Evolutionary conservation across 352 stramenopile species (phyloP).

Genomic region (Phytophthora hybrid): DNA sequence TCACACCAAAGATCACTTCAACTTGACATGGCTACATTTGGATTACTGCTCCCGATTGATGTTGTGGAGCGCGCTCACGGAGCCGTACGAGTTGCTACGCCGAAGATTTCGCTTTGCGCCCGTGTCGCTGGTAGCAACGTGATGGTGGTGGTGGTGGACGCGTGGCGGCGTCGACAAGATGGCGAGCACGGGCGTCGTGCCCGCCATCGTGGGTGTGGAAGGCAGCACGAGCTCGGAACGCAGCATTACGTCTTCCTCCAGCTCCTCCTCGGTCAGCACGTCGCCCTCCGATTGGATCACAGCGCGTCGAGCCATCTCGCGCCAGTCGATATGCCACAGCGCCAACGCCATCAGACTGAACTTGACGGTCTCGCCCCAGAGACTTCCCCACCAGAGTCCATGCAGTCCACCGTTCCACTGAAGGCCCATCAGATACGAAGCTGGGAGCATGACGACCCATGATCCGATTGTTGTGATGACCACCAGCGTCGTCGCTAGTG

Average conservation of each 20-base stretch:
- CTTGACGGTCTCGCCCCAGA: slow-evolving; percentile 77
- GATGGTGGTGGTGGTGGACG: slow-evolving; percentile 45
- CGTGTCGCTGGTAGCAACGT: slow-evolving; percentile 4
- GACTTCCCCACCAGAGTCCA: slow-evolving; percentile 81
- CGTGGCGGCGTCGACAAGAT: slow-evolving; percentile 67
- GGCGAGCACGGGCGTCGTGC: slow-evolving; percentile 61
- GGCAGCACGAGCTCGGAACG: slow-evolving; percentile 65
- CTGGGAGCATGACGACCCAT: slow-evolving; percentile 76
- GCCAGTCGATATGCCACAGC: slow-evolving; percentile 74
- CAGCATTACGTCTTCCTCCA: slow-evolving; percentile 70
- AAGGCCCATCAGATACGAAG: slow-evolving; percentile 69
- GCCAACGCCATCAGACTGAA: slow-evolving; percentile 70
- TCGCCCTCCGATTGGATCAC: slow-evolving; percentile 74
- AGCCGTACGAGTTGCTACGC: slow-evolving; percentile 38
- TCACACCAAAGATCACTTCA: slow-evolving; percentile 17
- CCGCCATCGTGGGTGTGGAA: slow-evolving; percentile 70
- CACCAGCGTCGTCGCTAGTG: slow-evolving; percentile 74
- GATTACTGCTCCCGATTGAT: slow-evolving; percentile 33
- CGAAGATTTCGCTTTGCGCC: slow-evolving; percentile 15
- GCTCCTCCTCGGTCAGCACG: slow-evolving; percentile 45
- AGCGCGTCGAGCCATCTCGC: slow-evolving; percentile 66
- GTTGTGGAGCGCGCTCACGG: slow-evolving; percentile 21
- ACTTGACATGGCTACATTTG: slow-evolving; percentile 19
- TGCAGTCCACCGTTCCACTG: slow-evolving; percentile 55
- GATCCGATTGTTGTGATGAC: slow-evolving; percentile 72